These are phyloP conservation scores for Boletus bicolor DNA, from an alignment of 768 basidiomycete genomes.

Conservation along the genomic window DNA sequence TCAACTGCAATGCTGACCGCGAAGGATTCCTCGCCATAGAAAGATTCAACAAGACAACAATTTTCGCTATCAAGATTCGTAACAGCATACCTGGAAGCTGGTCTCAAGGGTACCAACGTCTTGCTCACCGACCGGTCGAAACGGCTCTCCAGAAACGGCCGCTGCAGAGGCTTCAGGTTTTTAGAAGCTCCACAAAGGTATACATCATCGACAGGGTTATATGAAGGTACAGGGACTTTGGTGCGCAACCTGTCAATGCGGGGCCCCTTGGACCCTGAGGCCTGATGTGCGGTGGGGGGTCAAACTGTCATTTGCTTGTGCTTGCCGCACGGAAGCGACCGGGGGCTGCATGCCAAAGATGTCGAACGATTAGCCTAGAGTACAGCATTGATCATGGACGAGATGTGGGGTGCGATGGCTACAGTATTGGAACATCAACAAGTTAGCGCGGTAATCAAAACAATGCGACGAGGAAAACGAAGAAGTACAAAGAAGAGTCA, in stretches of 20 bases:
- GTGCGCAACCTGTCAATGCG: not conserved
- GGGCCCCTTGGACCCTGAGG: not conserved
- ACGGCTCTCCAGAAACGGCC: not conserved
- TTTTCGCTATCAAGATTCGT: not conserved
- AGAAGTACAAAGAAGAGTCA: not conserved
- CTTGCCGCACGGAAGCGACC: not conserved
- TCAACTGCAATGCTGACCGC: not conserved
- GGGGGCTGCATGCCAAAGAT: slow-evolving; percentile 1
- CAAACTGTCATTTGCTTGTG: not conserved
- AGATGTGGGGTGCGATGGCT: slow-evolving; percentile 7
- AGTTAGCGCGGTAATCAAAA: slow-evolving; percentile 16
- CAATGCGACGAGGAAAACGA: slow-evolving; percentile 3
- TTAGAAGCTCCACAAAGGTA: slow-evolving; percentile 3
- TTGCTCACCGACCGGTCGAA: not conserved
- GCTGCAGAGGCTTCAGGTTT: slow-evolving; percentile 7
- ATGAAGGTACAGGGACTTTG: not conserved
- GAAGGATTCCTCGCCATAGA: not conserved
- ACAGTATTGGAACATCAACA: slow-evolving; percentile 6
- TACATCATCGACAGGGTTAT: not conserved
- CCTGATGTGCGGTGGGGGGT: not conserved
- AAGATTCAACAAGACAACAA: no score
- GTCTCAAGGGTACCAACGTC: not conserved
- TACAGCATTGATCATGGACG: slow-evolving; percentile 7
- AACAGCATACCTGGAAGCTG: not conserved
- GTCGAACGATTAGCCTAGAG: slow-evolving; percentile 4